Evolutionary conservation across 2,329 filamentous ascomycete species (phyloP).

Genomic region (Pleoardoris graminearum): DNA sequence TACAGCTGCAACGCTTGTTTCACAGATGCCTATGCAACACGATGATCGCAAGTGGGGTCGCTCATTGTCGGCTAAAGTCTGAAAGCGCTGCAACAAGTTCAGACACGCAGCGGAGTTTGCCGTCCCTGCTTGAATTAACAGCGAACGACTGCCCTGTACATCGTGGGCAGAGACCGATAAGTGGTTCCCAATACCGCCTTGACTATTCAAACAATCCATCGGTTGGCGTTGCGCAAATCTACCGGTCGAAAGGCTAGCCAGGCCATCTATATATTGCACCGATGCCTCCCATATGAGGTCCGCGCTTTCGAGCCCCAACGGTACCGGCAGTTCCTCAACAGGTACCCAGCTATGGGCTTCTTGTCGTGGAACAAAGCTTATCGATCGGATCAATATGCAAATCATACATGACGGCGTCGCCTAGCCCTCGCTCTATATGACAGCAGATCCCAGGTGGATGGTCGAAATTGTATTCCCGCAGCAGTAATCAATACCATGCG

Average conservation of each 20-base stretch:
- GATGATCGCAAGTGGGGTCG: too few relatives aligned
- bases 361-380: not conserved
- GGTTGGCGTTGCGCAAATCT: not conserved
- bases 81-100: too few relatives aligned
- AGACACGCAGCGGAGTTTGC: too few relatives aligned
- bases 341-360: not conserved
- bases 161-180: too few relatives aligned
- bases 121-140: too few relatives aligned
- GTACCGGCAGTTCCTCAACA: not conserved
- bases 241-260: constrained; percentile 3
- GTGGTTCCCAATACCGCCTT: too few relatives aligned
- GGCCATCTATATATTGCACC: constrained; percentile 2
- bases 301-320: not conserved
- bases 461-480: not conserved
- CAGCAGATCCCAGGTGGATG: not conserved
- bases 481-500: not conserved
- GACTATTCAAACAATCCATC: too few relatives aligned
- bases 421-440: too few relatives aligned
- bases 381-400: not conserved
- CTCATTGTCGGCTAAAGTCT: too few relatives aligned
- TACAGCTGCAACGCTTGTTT: too few relatives aligned
- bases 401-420: not conserved
- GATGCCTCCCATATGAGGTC: not conserved
- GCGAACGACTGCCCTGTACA: too few relatives aligned
- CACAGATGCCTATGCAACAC: too few relatives aligned